Percentiles rank a stretch among this genome's conserved stretches.
Evolutionary conservation across 2,329 filamentous ascomycete species (phyloP).

Genomic region (Phoma sp.): DNA sequence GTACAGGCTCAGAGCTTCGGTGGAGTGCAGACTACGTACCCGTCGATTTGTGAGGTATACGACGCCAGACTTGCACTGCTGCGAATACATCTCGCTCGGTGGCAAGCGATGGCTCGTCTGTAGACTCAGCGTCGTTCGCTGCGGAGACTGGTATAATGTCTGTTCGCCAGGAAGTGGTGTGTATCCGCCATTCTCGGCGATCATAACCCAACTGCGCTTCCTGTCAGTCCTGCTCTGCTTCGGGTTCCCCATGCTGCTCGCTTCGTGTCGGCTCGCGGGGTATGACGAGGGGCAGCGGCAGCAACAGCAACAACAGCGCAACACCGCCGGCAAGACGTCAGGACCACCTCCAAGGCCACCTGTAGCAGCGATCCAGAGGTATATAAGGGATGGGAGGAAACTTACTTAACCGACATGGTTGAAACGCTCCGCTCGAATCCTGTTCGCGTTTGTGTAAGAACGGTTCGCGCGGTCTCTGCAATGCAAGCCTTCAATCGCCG

Average conservation of each 20-base stretch:
- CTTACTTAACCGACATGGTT: conserved; percentile 52
- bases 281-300: conserved; percentile 17
- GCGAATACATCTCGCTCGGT: conserved; percentile 68
- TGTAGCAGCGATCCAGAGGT: background rate
- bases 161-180: conserved; percentile 85
- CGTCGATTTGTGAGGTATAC: conserved; percentile 86
- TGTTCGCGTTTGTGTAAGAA: conserved; percentile 32
- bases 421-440: conserved; percentile 25
- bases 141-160: conserved; percentile 79
- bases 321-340: no score
- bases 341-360: conserved; percentile 7
- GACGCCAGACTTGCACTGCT: conserved; percentile 76
- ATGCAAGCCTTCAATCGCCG: conserved; percentile 29
- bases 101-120: conserved; percentile 73
- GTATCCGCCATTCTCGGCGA: conserved; percentile 74
- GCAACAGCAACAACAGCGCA: conserved; percentile 4
- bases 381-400: conserved; percentile 24
- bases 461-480: conserved; percentile 26
- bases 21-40: conserved; percentile 59
- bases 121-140: conserved; percentile 78
- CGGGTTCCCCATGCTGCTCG: conserved; percentile 22
- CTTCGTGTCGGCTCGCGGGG: conserved; percentile 19
- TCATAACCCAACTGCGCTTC: conserved; percentile 84
- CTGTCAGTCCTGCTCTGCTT: conserved; percentile 42
- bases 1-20: background rate